Conservation (phyloP, 257 asterid species). For the Ajuga chamaepitys region DNA sequence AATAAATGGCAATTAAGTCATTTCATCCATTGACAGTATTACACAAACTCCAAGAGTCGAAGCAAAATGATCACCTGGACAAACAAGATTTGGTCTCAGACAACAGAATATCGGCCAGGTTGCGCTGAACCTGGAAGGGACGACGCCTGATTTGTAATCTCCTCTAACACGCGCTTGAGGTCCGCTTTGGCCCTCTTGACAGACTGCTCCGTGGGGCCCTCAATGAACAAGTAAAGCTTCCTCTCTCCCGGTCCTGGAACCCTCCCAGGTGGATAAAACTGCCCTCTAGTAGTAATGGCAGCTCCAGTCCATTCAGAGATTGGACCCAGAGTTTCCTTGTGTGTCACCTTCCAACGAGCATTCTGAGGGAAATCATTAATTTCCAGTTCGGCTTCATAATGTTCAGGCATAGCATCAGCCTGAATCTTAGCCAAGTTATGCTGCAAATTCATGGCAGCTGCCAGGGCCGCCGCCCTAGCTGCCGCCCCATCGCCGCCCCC, state of each 20-base stretch:
- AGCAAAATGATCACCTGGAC: too few relatives aligned
- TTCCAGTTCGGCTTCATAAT: slow-evolving; percentile 83
- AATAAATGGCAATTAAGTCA: too few relatives aligned
- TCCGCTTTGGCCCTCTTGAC: slow-evolving; percentile 88
- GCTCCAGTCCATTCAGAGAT: slow-evolving; percentile 96
- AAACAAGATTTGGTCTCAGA: background rate
- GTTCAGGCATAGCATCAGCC: slow-evolving; percentile 78
- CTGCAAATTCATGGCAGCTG: slow-evolving; percentile 79
- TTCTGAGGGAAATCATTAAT: slow-evolving; percentile 90
- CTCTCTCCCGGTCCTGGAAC: slow-evolving; percentile 65
- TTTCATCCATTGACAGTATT: too few relatives aligned
- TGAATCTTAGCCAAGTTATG: slow-evolving; percentile 83
- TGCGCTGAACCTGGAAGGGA: slow-evolving; percentile 91
- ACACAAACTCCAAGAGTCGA: too few relatives aligned
- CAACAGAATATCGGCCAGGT: slow-evolving; percentile 79
- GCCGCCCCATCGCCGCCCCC: slow-evolving; percentile 58
- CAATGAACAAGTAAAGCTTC: slow-evolving; percentile 85
- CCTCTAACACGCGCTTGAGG: slow-evolving; percentile 87
- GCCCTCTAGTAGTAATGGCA: slow-evolving; percentile 90
- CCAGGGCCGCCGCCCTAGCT: slow-evolving; percentile 67
- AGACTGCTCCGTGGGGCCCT: slow-evolving; percentile 86
- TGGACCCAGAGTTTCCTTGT: slow-evolving; percentile 89
- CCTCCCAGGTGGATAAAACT: slow-evolving; percentile 69
- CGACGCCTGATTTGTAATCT: slow-evolving; percentile 67
- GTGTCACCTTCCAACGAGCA: slow-evolving; percentile 97